phyloP scores from a whole-genome alignment of 1,139 yeast genomes.

The Geotrichum phurueaensis region DNA sequence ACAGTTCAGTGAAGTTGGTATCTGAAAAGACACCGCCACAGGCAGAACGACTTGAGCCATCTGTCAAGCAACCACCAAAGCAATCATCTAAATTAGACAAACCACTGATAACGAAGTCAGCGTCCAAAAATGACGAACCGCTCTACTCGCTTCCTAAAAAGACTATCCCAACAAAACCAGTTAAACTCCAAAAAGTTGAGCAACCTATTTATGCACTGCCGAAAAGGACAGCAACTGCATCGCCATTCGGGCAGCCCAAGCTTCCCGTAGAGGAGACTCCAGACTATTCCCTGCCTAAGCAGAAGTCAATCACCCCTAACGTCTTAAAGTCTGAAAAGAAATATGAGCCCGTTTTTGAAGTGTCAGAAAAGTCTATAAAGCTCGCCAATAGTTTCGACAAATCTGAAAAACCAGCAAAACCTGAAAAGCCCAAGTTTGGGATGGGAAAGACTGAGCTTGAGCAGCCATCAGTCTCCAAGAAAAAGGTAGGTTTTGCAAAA shows the following conservation, averaged over 20 bases:
- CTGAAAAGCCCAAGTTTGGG: not conserved
- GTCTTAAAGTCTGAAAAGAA: not conserved
- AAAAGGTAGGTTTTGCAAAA: not conserved
- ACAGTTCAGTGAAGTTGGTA: not conserved
- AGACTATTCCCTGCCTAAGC: conserved; percentile 7
- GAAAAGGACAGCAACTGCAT: not conserved
- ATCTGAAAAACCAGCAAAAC: not conserved
- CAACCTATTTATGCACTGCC: conserved; percentile 9
- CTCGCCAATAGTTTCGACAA: not conserved
- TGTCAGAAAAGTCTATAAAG: not conserved
- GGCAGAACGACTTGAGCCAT: not conserved
- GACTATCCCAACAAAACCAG: not conserved
- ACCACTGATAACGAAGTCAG: not conserved
- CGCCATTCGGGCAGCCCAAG: not conserved
- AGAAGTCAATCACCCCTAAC: not conserved
- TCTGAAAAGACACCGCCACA: not conserved
- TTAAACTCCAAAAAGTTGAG: not conserved
- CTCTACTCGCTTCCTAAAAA: conserved; percentile 6
- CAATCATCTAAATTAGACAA: not conserved
- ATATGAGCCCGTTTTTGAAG: not conserved
- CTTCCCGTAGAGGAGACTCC: not conserved
- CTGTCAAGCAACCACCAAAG: not conserved
- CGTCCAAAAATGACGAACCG: not conserved
- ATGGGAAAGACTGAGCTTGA: not conserved
- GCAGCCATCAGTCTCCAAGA: not conserved